Base-by-base conservation (phyloP, 2,329 filamentous ascomycete genomes). In the Myriosclerotinia duriaeana region DNA sequence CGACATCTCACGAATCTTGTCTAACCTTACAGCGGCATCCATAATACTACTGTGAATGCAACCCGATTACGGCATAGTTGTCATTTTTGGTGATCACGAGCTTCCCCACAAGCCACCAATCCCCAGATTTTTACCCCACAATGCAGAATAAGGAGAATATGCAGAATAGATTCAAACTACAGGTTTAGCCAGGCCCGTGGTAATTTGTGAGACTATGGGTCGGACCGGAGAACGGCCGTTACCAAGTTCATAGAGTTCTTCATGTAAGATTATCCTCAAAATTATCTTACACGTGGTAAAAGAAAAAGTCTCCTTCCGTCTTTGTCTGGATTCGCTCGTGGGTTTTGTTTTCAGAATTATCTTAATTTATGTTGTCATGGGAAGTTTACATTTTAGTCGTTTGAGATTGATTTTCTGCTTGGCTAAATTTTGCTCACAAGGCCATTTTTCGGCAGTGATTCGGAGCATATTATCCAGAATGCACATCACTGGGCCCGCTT, bases 1-100 rank as follows among this genome's bases (percentile, higher is more conserved):
- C 62, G 62, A 65, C 53, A 65, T 65, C 42, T 65, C 62, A 65
- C 62, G 53, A 65, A 65, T 65, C 62, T 65, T 65, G 62, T 65
- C 62, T 20, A 52, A 65, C 62, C 42, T 48, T 58, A 38, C 34
- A 48, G 54, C 53, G 17, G 52, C 54, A 58, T 38, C 34, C 20
- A 59, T 34, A 15, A 20, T 59, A 34, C 6, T 40, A 48, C 40
- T 40, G 11, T 46, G 44, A 6, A 30, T 59, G 42, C 17, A 40
- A 58, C 22, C 42, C 17, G 22, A 58, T 65, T 58, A 59, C 42
- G 53, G 53, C 62, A 65, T 40, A 48, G 30, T 30, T 48, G 62
- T 65, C 44, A 48, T 48, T 56, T 55, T 63, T 55, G 50, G 30
- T 65, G 53, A 65, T 65, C 62, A 65, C 62, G 54, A 65, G 62